Base-by-base conservation (phyloP, 805 yeast genomes). In the Teunomyces cretensis region DNA sequence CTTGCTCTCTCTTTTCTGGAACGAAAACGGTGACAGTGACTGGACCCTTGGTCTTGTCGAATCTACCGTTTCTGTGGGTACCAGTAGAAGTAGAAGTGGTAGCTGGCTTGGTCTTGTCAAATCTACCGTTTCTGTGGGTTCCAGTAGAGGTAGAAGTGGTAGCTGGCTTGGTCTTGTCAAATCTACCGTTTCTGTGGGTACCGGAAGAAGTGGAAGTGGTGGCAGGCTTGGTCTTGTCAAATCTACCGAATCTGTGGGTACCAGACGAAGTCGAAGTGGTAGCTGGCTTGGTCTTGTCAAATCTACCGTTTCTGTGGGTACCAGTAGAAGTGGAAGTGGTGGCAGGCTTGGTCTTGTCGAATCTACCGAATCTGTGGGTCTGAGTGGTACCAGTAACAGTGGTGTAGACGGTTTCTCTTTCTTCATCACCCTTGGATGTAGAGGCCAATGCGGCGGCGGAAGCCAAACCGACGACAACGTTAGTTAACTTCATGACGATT, bases 211-310 rank as follows among this genome's bases (percentile, higher is more conserved):
- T 51, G 31, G 46, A 12, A n/a, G 57, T 60, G 51, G 60, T 54
- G 42, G 52, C 67, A 42, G 64, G 70, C 50, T 42, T 74, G 67
- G 56, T 78, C 64, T 78, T 75, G 70, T 79, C 71, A 60, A 79
- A 79, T 59, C 73, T 73, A 53, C 87, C 87, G 54, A 70, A 72
- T 49, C 64, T 74, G 70, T 81, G 83, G 38, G 84, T 80, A 52
- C 47, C 32, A 48, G 47, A 19, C 16, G 64, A 48, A 14, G 69
- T 47, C 2, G 79, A 49, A 16, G 62, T 54, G 35, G 64, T 48
- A 4, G 72, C 49, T 30, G 63, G 57, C 49, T 62, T 53, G 43
- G 80, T 74, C 55, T 65, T 61, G 59, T 62, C 65, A 41, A 62
- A 62, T 50, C 61, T 52, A 26, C 70, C 67, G 47, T 50, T 51